Evolutionary conservation across 768 basidiomycete genomes (phyloP).

Genomic region (Pleurotus djamor): DNA sequence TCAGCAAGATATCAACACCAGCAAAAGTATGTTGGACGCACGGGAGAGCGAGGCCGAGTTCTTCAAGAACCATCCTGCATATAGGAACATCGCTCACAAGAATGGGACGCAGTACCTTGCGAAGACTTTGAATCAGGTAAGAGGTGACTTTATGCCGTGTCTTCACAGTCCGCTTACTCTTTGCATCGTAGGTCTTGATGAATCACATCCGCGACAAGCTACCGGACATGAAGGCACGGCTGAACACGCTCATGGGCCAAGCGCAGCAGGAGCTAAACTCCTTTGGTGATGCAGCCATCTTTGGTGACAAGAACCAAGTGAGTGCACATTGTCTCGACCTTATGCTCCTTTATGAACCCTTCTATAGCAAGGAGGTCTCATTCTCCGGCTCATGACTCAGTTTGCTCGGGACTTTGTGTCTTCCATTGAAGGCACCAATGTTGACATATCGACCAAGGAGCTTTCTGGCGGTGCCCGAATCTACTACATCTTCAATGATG

Average conservation of each 20-base stretch:
- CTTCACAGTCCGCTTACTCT: neutral
- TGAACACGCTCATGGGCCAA: slow-evolving; percentile 98
- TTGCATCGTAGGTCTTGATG: slow-evolving; percentile 71
- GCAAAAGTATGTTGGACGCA: slow-evolving; percentile 85
- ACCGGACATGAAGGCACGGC: slow-evolving; percentile 97
- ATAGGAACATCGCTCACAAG: slow-evolving; percentile 94
- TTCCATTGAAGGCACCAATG: slow-evolving; percentile 95
- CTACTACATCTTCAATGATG: slow-evolving; percentile 99
- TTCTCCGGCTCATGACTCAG: slow-evolving; percentile 97
- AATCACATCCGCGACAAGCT: slow-evolving; percentile 98
- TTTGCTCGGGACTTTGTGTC: slow-evolving; percentile 97
- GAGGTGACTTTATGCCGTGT: slow-evolving; percentile 13
- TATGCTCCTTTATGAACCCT: slow-evolving; percentile 7
- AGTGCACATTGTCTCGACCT: slow-evolving; percentile 11
- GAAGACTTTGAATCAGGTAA: slow-evolving; percentile 89
- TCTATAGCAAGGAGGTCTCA: slow-evolving; percentile 75
- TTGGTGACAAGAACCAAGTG: slow-evolving; percentile 88
- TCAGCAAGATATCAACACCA: slow-evolving; percentile 93
- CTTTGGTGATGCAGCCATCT: slow-evolving; percentile 91
- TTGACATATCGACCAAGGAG: slow-evolving; percentile 97
- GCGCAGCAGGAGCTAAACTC: slow-evolving; percentile 97
- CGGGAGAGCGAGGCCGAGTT: slow-evolving; percentile 85
- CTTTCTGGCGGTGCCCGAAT: slow-evolving; percentile 97
- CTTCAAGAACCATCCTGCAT: slow-evolving; percentile 86
- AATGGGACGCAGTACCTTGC: slow-evolving; percentile 97